Percentiles rank a stretch among this genome's conserved stretches.
These are phyloP conservation scores for Coemansia brasiliensis DNA, from an alignment of 192 early-diverging fungal species.

Conservation along the genomic window DNA sequence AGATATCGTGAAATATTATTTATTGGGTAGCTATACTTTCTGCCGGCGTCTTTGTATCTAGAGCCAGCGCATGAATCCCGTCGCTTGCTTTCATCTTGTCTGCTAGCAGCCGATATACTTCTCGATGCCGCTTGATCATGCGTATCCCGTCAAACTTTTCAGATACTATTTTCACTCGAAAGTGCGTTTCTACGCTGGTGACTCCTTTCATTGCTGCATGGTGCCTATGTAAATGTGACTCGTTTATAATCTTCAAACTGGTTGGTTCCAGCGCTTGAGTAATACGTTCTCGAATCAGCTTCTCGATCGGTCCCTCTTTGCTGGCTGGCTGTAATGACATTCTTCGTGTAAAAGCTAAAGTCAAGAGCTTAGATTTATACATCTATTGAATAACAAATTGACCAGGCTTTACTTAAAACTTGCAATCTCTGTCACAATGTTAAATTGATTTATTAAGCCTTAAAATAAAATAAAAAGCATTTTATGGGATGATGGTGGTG, in stretches of 20 bases:
- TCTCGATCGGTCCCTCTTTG: constrained; percentile 9
- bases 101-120: constrained; percentile 66
- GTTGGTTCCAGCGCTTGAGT: constrained; percentile 58
- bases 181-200: constrained; percentile 78
- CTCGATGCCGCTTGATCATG: constrained; percentile 64
- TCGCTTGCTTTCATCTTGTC: constrained; percentile 69
- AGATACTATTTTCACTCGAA: constrained; percentile 72
- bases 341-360: not conserved
- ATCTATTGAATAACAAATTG: too few relatives aligned
- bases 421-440: not conserved
- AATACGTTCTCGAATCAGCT: constrained; percentile 27
- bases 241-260: constrained; percentile 72
- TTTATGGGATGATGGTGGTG: too few relatives aligned
- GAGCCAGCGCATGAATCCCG: constrained; percentile 75
- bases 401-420: too few relatives aligned
- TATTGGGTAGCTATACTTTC: constrained; percentile 64
- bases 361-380: too few relatives aligned
- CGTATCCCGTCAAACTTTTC: constrained; percentile 56
- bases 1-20: not conserved
- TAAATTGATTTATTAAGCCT: not conserved
- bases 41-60: constrained; percentile 74
- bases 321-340: not conserved
- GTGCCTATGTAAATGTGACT: constrained; percentile 74
- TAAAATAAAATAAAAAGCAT: not conserved
- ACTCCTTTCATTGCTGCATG: constrained; percentile 88